phyloP scores from a whole-genome alignment of 2,329 filamentous ascomycete species.

The Penicillium hordei region DNA sequence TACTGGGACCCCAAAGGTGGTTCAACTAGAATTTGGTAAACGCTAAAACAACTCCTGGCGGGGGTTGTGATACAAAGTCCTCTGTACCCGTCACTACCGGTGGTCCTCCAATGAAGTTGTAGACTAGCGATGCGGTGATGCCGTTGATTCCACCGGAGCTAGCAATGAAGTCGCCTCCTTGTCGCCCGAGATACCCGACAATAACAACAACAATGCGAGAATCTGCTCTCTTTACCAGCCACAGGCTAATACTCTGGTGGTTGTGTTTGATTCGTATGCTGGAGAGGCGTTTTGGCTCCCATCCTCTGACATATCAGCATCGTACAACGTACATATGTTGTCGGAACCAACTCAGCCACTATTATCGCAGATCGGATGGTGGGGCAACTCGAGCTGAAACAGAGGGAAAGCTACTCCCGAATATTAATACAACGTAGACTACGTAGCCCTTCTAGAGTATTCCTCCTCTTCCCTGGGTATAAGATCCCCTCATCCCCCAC shows the following conservation, averaged over 20 bases:
- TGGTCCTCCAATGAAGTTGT: constrained; percentile 1
- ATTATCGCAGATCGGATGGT: constrained; percentile 10
- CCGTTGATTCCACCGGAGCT: background rate
- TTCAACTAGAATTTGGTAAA: background rate
- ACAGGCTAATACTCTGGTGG: constrained; percentile 1
- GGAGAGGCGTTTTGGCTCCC: background rate
- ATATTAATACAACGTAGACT: background rate
- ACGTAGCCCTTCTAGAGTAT: constrained; percentile 18
- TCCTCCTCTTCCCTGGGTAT: constrained; percentile 17
- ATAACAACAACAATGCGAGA: background rate
- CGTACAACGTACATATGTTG: background rate
- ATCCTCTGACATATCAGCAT: constrained; percentile 2
- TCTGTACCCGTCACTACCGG: background rate
- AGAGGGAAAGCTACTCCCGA: constrained; percentile 1
- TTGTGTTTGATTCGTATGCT: background rate
- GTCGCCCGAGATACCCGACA: constrained; percentile 5
- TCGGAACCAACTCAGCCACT: constrained; percentile 15
- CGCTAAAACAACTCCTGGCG: background rate
- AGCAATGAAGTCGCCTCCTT: background rate
- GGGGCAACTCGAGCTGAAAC: constrained; percentile 21
- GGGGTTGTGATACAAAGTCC: background rate
- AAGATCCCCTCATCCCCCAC: constrained; percentile 13
- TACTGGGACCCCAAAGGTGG: background rate
- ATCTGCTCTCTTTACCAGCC: constrained; percentile 11
- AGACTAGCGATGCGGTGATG: background rate